phyloP scores from a whole-genome alignment of 805 yeast species.

The Yarrowia keelungensis region DNA sequence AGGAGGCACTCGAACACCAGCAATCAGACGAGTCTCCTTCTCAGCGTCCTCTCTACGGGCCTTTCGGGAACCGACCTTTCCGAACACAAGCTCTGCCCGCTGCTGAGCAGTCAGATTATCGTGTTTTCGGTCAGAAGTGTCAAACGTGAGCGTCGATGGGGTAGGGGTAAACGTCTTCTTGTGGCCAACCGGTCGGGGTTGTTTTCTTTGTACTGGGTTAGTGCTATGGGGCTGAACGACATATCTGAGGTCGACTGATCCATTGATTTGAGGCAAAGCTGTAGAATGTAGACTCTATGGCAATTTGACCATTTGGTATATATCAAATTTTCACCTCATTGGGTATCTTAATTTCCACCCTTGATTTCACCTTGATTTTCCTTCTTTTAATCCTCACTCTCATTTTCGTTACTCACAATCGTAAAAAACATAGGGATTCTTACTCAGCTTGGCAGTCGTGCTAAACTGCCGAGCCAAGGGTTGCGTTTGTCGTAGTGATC shows the following conservation, averaged over 20 bases:
- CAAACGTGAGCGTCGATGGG: conserved; percentile 39
- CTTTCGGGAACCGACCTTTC: conserved; percentile 49
- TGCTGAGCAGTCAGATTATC: conserved; percentile 40
- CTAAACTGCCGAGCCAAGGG: neutral
- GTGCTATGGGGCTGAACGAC: neutral
- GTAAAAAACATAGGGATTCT: conserved; percentile 45
- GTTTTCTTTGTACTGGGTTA: conserved; percentile 41
- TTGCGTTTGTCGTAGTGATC: neutral
- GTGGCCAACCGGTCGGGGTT: conserved; percentile 40
- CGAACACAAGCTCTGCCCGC: conserved; percentile 47
- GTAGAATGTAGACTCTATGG: no score
- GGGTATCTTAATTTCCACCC: no score
- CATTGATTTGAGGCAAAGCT: no score
- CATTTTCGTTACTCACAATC: conserved; percentile 42
- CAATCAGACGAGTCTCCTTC: conserved; percentile 51
- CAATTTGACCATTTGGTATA: no score
- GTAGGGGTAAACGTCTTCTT: neutral
- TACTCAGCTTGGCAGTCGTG: conserved; percentile 14
- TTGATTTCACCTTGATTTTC: no score
- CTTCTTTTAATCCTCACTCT: no score
- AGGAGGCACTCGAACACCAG: conserved; percentile 81
- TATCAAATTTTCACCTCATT: no score
- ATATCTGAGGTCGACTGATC: no score
- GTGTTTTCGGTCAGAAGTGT: conserved; percentile 39
- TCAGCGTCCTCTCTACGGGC: conserved; percentile 49